phyloP scores from a whole-genome alignment of 2,329 filamentous ascomycete genomes.

The Penicillium sp. region DNA sequence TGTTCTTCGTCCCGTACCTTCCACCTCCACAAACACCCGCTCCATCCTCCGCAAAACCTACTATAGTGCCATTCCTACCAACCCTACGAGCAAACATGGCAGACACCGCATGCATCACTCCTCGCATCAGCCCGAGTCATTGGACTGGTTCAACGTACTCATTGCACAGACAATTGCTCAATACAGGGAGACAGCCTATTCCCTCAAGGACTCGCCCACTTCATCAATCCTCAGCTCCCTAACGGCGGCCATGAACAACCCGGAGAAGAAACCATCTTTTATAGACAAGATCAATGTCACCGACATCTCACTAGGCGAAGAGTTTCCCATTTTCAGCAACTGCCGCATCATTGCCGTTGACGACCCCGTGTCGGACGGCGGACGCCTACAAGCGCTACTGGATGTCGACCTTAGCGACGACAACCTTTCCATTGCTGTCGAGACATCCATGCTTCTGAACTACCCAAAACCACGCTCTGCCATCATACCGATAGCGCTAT shows the following conservation, averaged over 20 bases:
- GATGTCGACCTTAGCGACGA: conserved; percentile 90
- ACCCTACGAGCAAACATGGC: conserved; percentile 41
- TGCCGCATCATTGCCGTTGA: conserved; percentile 87
- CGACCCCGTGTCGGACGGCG: conserved; percentile 58
- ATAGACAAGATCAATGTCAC: conserved; percentile 91
- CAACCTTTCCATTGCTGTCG: conserved; percentile 88
- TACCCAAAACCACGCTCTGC: conserved; percentile 89
- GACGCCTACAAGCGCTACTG: conserved; percentile 86
- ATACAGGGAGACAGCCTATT: conserved; percentile 85
- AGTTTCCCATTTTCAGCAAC: conserved; percentile 98
- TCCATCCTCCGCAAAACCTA: conserved; percentile 91
- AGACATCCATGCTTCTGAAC: conserved; percentile 91
- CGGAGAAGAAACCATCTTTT: conserved; percentile 81
- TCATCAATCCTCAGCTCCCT: conserved; percentile 74
- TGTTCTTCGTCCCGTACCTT: conserved; percentile 68
- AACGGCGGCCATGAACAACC: conserved; percentile 82
- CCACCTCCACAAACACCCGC: conserved; percentile 77
- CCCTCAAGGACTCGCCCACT: conserved; percentile 63
- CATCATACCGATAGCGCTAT: conserved; percentile 84
- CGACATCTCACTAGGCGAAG: conserved; percentile 89
- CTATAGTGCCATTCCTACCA: conserved; percentile 64
- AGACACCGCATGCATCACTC: conserved; percentile 50
- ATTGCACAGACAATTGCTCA: conserved; percentile 96
- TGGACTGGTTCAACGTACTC: conserved; percentile 99
- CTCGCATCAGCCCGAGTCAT: conserved; percentile 89